Evolutionary conservation across 78 protist species (phyloP).

Genomic region (Pigoraptor vietnamica): DNA sequence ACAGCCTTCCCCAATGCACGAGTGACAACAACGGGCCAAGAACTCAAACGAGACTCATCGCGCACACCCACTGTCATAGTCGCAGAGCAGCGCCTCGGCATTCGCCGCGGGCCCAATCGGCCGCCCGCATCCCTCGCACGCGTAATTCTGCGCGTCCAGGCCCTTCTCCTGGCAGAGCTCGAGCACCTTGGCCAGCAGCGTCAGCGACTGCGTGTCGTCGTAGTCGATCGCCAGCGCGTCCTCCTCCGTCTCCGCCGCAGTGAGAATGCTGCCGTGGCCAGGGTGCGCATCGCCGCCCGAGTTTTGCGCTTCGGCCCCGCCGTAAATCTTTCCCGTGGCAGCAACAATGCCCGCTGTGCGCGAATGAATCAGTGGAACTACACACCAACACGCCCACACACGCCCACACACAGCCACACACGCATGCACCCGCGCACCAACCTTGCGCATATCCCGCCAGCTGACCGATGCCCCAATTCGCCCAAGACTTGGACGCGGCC

Average conservation of each 20-base stretch:
- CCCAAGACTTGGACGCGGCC: background rate
- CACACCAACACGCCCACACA: background rate
- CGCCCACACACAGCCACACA: background rate
- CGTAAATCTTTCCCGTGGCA: background rate
- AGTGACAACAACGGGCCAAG: too few relatives aligned
- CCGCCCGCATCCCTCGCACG: background rate
- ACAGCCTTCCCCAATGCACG: too few relatives aligned
- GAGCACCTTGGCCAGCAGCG: background rate
- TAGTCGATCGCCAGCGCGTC: background rate
- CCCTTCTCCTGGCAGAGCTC: background rate
- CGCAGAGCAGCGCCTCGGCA: background rate
- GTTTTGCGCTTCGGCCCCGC: background rate
- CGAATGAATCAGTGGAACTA: too few relatives aligned
- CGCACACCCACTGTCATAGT: background rate
- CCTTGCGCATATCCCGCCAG: background rate
- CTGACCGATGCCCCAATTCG: background rate
- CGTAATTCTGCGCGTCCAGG: background rate
- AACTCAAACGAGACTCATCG: too few relatives aligned
- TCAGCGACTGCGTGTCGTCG: background rate
- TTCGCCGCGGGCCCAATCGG: background rate
- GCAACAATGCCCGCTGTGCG: too few relatives aligned
- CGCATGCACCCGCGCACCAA: too few relatives aligned
- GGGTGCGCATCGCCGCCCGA: background rate
- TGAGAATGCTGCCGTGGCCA: background rate
- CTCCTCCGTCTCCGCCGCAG: background rate